Percentiles rank a stretch among this genome's conserved stretches.
Evolutionary conservation across 331 rosid genomes (phyloP).

Genomic region (Spiraea crenata): DNA sequence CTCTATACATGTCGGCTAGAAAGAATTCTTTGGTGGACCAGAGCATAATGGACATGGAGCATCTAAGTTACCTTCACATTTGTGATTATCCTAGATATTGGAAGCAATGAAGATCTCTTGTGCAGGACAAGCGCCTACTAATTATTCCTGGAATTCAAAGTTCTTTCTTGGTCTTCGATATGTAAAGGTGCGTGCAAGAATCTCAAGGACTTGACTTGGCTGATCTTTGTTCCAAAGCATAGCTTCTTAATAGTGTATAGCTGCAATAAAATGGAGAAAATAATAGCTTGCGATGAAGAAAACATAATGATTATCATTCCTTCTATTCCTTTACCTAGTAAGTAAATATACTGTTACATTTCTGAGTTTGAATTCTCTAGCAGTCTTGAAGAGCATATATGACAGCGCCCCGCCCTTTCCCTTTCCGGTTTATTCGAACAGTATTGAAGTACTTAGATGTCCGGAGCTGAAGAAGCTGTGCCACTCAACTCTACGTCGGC

Average conservation of each 20-base stretch:
- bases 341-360: too few species aligned
- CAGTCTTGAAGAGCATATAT: too few species aligned
- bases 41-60: not conserved
- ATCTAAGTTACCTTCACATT: not conserved
- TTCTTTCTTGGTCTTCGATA: not conserved
- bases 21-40: too few species aligned
- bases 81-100: not conserved
- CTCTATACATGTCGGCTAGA: not conserved
- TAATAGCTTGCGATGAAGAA: not conserved
- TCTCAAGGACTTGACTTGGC: not conserved
- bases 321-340: too few species aligned
- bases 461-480: too few species aligned
- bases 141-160: not conserved
- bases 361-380: too few species aligned
- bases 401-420: too few species aligned
- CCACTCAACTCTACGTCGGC: too few species aligned
- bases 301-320: too few species aligned
- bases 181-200: not conserved
- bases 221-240: not conserved
- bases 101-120: too few species aligned
- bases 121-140: accelerated
- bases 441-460: too few species aligned
- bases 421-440: too few species aligned
- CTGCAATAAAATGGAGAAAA: not conserved
- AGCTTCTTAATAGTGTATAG: not conserved